Percentiles rank a stretch among this genome's conserved stretches.
Conservation (phyloP, 2,329 filamentous ascomycete genomes). For the Diaporthe australafricana region DNA sequence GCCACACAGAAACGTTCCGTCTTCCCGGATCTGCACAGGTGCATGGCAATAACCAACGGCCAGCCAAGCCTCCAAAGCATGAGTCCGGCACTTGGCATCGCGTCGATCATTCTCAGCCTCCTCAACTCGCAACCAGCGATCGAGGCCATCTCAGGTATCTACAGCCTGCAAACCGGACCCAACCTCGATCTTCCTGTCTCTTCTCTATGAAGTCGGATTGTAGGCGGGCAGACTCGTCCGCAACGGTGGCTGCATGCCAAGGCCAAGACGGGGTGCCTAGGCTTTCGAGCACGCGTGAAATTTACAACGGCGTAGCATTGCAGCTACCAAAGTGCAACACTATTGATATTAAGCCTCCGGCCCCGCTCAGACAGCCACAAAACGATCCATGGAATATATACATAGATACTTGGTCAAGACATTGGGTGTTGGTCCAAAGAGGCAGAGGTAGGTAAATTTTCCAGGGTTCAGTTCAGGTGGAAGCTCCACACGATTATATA, state of each 20-base stretch:
- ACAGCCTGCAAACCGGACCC: too few relatives aligned
- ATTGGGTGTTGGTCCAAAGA: neutral
- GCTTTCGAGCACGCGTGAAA: neutral
- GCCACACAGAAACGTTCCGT: neutral
- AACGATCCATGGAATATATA: neutral
- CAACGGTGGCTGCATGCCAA: neutral
- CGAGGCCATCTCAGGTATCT: neutral
- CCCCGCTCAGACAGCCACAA: neutral
- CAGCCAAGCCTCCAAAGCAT: neutral
- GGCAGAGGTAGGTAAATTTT: too few relatives aligned
- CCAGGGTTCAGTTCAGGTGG: neutral
- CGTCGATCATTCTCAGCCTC: conserved; percentile 24
- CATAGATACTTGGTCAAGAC: neutral
- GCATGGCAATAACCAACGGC: neutral
- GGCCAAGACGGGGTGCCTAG: neutral
- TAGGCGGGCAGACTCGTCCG: too few relatives aligned
- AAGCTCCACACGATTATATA: neutral
- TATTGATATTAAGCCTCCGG: neutral
- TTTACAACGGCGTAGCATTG: neutral
- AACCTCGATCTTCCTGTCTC: too few relatives aligned
- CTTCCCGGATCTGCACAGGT: conserved; percentile 11
- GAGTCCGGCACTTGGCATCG: neutral
- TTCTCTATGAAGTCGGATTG: too few relatives aligned
- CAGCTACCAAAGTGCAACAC: neutral
- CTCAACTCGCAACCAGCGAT: neutral